Evolutionary conservation across 1,284 basidiomycete species (phyloP), one percentile per base, ranked within the genome.

Genomic region (Naganishia sp.): DNA sequence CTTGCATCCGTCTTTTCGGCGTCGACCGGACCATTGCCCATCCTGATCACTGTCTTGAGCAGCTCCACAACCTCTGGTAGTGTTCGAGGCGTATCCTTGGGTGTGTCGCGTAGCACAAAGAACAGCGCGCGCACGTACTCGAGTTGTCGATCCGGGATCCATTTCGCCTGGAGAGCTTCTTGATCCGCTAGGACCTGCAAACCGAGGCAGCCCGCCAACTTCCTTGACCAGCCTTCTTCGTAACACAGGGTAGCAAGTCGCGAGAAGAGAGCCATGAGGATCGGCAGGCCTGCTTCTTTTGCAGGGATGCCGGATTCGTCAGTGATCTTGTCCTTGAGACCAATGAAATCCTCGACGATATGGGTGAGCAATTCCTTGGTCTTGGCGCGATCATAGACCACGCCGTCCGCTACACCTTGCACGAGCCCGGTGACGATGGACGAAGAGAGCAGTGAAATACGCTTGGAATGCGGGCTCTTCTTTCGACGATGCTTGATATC

Each of bases 91-190:
- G 94, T 85, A 71, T 99, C 94, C 70, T 87, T 86, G 0, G 96
- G 94, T 76, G 97, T 90, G 76, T 99, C 95, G 77, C 99, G 98
- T 57, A 99, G 83, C 69, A 95, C 90, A 75, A 94, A 94, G 53
- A 99, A 82, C 42, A 99, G 84, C 5, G 91, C 94, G 53, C 94
- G 88, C 59, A 94, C 86, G 70, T 97, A 87, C 73, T 99, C 95
- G 52, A 92, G 85, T 77, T 96, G 90, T 55, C 93, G 88, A 65
- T 96, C 92, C 68, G 86, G 84, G 56, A 94, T 84, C 91, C 94
- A 96, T 71, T 86, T 87, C 48, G 86, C 81, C 28, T 87, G 89
- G 31, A 96, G 81, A 25, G 88, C 85, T 1, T 88, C 85, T 16
- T 87, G 86, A 63, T 83, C 80, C 0, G 88, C 86, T 79, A 97